phyloP scores from a whole-genome alignment of 768 basidiomycete genomes.

The Phanerodontia chrysosporium region DNA sequence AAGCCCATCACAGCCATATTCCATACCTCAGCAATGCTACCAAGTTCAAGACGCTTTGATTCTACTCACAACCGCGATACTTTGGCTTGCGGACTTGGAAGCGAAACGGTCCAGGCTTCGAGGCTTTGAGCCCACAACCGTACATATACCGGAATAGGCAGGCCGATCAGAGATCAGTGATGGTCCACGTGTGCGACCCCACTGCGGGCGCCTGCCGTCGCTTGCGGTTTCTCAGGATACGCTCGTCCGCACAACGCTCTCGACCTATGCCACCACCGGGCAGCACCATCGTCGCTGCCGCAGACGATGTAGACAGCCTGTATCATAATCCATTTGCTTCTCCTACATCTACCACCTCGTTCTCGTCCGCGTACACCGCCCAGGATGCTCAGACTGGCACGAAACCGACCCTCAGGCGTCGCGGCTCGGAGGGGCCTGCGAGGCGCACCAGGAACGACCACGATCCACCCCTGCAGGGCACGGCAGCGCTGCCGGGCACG shows the following conservation, averaged over 20 bases:
- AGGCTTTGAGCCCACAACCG: background rate
- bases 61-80: too few species aligned
- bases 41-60: too few species aligned
- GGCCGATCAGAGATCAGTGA: background rate
- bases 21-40: too few species aligned
- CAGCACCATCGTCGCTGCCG: background rate
- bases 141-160: background rate
- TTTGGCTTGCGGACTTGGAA: too few species aligned
- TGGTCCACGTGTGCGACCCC: background rate
- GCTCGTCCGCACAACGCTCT: background rate
- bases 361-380: constrained; percentile 20
- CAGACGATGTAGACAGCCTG: constrained; percentile 6
- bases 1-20: too few species aligned
- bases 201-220: background rate
- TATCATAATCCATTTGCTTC: constrained; percentile 14
- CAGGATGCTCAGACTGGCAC: constrained; percentile 14
- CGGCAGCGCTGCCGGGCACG: background rate
- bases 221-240: background rate
- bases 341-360: constrained; percentile 15
- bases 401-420: constrained; percentile 20
- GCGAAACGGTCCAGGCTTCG: background rate
- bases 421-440: constrained; percentile 26
- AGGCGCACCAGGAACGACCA: constrained; percentile 19
- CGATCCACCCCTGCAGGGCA: constrained; percentile 13
- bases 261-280: constrained; percentile 8